These are phyloP conservation scores for Cyclotella cryptica DNA, from an alignment of 108 stramenopile genomes.

Conservation along the genomic window DNA sequence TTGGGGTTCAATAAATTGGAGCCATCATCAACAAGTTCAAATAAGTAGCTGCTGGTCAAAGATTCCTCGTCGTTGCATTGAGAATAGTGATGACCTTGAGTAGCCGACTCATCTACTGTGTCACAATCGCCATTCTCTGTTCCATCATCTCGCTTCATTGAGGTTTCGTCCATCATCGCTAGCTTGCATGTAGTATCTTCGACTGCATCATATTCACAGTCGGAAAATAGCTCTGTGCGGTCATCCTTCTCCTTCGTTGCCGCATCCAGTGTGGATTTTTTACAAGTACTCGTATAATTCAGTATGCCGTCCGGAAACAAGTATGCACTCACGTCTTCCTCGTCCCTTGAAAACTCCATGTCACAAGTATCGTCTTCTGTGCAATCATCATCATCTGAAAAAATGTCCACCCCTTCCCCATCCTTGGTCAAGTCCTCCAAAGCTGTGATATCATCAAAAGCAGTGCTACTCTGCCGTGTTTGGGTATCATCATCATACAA, in stretches of 20 bases:
- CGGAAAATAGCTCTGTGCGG: neutral
- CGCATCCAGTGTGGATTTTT: neutral
- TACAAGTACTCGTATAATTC: neutral
- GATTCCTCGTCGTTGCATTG: slow-evolving; percentile 19
- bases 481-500: neutral
- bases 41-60: slow-evolving; percentile 18
- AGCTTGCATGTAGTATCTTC: neutral
- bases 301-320: too few species aligned
- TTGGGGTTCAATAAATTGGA: slow-evolving; percentile 15
- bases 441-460: slow-evolving; percentile 4
- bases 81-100: neutral
- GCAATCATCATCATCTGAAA: neutral
- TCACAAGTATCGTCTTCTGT: neutral
- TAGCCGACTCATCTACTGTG: neutral
- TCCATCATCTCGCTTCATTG: neutral
- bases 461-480: neutral
- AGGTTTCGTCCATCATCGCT: neutral
- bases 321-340: neutral
- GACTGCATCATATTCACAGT: slow-evolving; percentile 2
- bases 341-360: neutral
- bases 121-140: neutral
- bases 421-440: slow-evolving; percentile 12
- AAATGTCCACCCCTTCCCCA: neutral
- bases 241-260: neutral
- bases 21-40: slow-evolving; percentile 27